Evolutionary conservation across 2,329 filamentous ascomycete genomes (phyloP).

Genomic region (Mycosphaerella sp.): DNA sequence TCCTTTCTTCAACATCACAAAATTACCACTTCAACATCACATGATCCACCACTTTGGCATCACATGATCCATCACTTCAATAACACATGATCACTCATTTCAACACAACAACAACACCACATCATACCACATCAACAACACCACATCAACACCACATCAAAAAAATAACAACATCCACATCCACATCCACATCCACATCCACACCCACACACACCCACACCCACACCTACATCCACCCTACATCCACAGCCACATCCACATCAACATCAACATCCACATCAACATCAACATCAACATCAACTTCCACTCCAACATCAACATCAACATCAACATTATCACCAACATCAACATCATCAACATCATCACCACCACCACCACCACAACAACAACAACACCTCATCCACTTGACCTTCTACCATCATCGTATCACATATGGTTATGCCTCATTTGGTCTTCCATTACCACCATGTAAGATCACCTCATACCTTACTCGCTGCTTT

Average conservation of each 20-base stretch:
- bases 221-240: background rate
- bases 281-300: background rate
- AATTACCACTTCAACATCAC: no score
- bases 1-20: no score
- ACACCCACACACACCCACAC: background rate
- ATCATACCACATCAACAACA: background rate
- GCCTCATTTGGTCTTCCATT: no score
- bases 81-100: no score
- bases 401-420: constrained; percentile 1
- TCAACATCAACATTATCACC: background rate
- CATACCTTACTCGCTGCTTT: background rate
- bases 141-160: background rate
- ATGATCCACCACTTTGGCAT: no score
- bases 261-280: background rate
- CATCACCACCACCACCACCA: background rate
- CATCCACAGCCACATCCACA: background rate
- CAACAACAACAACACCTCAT: background rate
- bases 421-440: background rate
- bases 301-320: background rate
- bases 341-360: constrained; percentile 1
- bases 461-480: background rate
- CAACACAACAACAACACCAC: no score
- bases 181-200: background rate
- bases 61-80: no score
- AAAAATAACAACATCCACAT: background rate